A percentile compares a stretch with the other conserved stretches of the same genome.
phyloP scores from a whole-genome alignment of 164 flowering plant genomes.

The Buxus sempervirens region DNA sequence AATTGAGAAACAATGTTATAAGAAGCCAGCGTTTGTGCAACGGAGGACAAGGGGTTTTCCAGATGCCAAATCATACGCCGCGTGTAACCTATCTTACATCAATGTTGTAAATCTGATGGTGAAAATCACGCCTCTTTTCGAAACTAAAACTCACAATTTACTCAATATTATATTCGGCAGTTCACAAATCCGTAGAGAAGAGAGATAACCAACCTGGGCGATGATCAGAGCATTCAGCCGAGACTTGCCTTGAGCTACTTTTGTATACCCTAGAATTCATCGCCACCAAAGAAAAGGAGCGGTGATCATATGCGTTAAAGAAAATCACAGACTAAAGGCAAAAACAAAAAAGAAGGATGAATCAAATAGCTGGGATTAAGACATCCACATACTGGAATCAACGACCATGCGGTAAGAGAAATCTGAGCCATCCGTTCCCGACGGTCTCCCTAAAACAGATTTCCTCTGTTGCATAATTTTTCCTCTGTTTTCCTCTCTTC shows the following conservation, averaged over 20 bases:
- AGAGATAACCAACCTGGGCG: slow-evolving; percentile 42
- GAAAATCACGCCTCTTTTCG: no score
- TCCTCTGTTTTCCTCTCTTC: background rate
- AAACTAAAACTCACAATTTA: no score
- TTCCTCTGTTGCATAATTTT: slow-evolving; percentile 61
- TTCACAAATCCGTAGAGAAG: background rate
- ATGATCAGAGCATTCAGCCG: slow-evolving; percentile 42
- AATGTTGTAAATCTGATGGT: no score
- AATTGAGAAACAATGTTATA: no score
- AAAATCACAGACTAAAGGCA: background rate
- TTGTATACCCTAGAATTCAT: slow-evolving; percentile 56
- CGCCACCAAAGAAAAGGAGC: background rate
- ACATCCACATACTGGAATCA: slow-evolving; percentile 57
- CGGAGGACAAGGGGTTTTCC: no score
- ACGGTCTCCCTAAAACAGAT: slow-evolving; percentile 53
- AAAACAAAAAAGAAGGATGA: background rate
- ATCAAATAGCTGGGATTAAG: background rate
- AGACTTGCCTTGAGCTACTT: slow-evolving; percentile 68
- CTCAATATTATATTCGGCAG: background rate
- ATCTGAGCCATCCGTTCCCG: slow-evolving; percentile 96
- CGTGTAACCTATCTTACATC: no score
- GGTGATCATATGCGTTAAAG: background rate
- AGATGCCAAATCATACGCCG: no score
- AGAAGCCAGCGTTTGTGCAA: no score
- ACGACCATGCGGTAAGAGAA: slow-evolving; percentile 98